Base-by-base conservation (phyloP, 345 rosid genomes). In the Cardamine resedifolia region DNA sequence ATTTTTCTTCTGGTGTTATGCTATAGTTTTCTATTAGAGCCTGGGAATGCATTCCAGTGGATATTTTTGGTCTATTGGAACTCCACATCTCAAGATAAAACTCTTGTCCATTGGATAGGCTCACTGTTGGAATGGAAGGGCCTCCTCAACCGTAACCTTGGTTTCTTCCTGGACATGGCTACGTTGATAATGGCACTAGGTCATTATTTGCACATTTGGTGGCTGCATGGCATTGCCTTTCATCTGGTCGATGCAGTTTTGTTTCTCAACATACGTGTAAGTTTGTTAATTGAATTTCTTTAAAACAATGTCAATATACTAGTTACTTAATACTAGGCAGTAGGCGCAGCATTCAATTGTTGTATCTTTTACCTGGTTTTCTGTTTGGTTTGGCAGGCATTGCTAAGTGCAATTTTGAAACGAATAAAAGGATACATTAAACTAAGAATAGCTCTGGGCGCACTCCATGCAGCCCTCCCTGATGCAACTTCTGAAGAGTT, bases 381-480 rank as follows among this genome's bases (percentile, higher is more conserved):
- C 36, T 47, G 30, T 61, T 71, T 15, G 75, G 57, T 39, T 75
- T 81, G 66, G 76, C 89, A 95, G 99, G 96, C 96, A 71, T 87
- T 95, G 83, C 81, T 91, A 66, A 88, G 94, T 82, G 88, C 99
- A 66, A 90, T 90, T 70, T 71, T 90, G 73, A 95, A 91, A 83
- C 94, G 97, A 66, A 79, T 90, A 58, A 90, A 85, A 81, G 99
- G 99, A 67, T 95, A 80, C 73, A 81, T 86, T 70, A 91, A 91
- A 82, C 58, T 91, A 79, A 88, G 87, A 87, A 84, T 83, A 72
- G 98, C 99, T 77, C 79, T 95, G 57, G 87, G 91, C 4, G 74
- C 92, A 62, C 96, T 95, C 77, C 99, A 95, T 81, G 99, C 98
- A 15, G 99, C 98, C 64, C 98, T 95, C 80, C 98, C 99, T 75